A percentile compares a stretch with the other conserved stretches of the same genome.
Evolutionary conservation across 257 asterid species (phyloP).

Genomic region (Plantago elongata): DNA sequence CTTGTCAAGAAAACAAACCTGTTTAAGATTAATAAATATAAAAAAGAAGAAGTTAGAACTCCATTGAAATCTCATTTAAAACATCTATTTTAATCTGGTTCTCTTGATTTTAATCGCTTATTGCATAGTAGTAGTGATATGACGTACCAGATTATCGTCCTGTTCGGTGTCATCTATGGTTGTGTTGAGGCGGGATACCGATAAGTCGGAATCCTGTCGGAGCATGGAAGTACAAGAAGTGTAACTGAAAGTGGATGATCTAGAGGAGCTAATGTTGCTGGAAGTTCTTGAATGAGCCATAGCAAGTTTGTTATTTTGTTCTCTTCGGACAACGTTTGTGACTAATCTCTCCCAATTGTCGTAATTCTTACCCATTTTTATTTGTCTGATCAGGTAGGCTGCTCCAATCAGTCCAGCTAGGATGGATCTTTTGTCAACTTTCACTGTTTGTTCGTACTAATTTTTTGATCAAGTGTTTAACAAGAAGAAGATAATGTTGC

Average conservation of each 20-base stretch:
- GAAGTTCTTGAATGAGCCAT: neutral
- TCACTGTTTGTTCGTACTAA: neutral
- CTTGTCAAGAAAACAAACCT: slow-evolving; percentile 3
- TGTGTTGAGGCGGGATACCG: too few relatives aligned
- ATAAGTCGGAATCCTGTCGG: neutral
- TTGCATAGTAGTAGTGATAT: too few relatives aligned
- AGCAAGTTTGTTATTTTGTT: neutral
- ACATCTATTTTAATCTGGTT: too few relatives aligned
- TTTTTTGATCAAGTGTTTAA: neutral
- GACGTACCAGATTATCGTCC: neutral
- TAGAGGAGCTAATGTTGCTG: neutral
- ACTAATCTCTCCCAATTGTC: slow-evolving; percentile 13
- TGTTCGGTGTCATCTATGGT: neutral
- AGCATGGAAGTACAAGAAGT: slow-evolving; percentile 3
- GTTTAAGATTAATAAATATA: neutral
- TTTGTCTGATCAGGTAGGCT: neutral
- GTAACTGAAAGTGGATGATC: slow-evolving; percentile 8
- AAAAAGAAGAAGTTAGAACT: too few relatives aligned
- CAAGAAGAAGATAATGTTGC: too few relatives aligned
- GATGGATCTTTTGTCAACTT: neutral
- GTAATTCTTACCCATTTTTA: neutral
- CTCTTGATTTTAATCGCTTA: too few relatives aligned
- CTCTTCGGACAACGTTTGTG: slow-evolving; percentile 1
- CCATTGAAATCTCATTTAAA: too few relatives aligned
- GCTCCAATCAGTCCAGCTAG: neutral